Conservation (phyloP, 371 early-diverging fungal genomes). For the Blakeslea trispora region DNA sequence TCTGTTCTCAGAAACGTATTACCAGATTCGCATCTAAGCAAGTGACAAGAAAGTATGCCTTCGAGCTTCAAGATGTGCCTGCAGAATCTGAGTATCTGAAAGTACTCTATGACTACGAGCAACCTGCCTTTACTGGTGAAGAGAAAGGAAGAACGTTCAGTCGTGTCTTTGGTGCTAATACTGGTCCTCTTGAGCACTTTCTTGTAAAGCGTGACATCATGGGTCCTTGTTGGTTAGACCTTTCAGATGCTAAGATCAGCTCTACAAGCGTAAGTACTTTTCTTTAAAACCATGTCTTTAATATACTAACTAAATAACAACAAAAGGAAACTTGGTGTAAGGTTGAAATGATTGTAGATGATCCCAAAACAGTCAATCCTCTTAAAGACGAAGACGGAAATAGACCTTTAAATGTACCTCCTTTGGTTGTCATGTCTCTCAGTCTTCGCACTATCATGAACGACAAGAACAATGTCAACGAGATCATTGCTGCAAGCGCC, state of each 20-base stretch:
- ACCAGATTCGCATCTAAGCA: conserved; percentile 58
- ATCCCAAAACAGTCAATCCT: conserved; percentile 73
- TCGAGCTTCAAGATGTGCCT: conserved; percentile 88
- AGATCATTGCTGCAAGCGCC: conserved; percentile 71
- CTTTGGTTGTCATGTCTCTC: conserved; percentile 85
- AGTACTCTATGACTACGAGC: conserved; percentile 76
- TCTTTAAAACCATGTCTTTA: too few relatives aligned
- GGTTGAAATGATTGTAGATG: conserved; percentile 64
- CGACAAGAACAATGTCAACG: conserved; percentile 78
- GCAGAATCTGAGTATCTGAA: conserved; percentile 83
- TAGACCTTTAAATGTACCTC: conserved; percentile 59
- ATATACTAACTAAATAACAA: conserved; percentile 30
- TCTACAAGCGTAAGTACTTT: conserved; percentile 53
- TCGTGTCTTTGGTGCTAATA: conserved; percentile 87
- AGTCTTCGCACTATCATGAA: conserved; percentile 84
- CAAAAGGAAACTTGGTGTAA: conserved; percentile 83
- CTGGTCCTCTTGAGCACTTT: conserved; percentile 90
- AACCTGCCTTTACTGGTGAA: conserved; percentile 69
- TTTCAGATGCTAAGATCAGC: conserved; percentile 49
- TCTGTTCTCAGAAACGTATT: conserved; percentile 63
- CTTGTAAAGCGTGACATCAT: conserved; percentile 91
- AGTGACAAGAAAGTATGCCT: conserved; percentile 89
- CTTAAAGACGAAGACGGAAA: conserved; percentile 54
- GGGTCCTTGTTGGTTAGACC: conserved; percentile 96
- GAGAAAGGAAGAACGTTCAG: conserved; percentile 82